These are phyloP conservation scores for Aureobasidium sp. DNA, from an alignment of 2,329 filamentous ascomycete species.

Conservation along the genomic window DNA sequence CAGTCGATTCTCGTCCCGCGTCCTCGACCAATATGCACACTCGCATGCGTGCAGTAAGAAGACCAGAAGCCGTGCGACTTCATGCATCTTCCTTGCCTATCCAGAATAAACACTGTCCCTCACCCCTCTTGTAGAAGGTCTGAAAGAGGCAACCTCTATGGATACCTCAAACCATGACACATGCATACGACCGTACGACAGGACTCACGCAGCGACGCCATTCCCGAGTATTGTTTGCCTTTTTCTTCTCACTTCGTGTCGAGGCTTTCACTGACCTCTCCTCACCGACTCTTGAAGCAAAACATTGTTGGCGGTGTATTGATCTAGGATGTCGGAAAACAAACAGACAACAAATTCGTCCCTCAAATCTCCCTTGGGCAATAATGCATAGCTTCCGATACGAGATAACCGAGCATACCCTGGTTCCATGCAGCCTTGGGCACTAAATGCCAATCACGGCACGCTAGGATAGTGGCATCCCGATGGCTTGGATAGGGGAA, in stretches of 20 bases:
- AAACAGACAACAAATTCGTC: background rate
- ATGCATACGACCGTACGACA: conserved; percentile 10
- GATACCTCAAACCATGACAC: background rate
- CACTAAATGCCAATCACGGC: conserved; percentile 11
- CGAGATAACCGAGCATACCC: conserved; percentile 5
- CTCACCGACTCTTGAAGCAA: background rate
- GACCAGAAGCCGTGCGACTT: background rate
- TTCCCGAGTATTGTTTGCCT: background rate
- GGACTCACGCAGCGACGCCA: background rate
- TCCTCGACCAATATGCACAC: background rate
- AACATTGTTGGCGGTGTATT: background rate
- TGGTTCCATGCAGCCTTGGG: conserved; percentile 6
- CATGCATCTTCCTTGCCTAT: background rate
- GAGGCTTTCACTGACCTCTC: background rate
- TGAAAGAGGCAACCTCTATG: background rate
- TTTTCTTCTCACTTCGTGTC: background rate
- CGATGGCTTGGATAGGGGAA: conserved; percentile 12
- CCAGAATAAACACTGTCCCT: background rate
- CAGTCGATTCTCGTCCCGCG: background rate
- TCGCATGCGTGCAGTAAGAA: conserved; percentile 12
- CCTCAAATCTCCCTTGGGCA: background rate
- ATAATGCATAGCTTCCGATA: background rate
- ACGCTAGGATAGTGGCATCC: conserved; percentile 5
- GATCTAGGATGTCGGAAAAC: background rate
- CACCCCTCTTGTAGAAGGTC: background rate